phyloP scores from a whole-genome alignment of 306 rosid species.

The apple (Malus domestica) region DNA sequence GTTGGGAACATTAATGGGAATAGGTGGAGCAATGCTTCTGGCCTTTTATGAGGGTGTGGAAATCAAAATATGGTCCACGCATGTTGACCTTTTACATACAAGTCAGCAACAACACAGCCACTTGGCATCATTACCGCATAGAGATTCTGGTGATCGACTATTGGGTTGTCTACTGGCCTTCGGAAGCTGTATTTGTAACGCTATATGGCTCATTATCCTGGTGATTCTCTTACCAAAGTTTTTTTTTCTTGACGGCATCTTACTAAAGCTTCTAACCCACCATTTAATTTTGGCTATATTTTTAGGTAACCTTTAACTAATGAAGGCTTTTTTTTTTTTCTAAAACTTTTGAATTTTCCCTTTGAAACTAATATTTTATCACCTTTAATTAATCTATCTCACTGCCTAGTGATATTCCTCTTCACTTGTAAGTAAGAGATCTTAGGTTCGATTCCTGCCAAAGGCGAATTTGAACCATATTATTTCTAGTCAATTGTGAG shows the following conservation, averaged over 20 bases:
- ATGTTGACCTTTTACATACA: slow-evolving; percentile 39
- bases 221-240: slow-evolving; percentile 1
- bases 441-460: no score
- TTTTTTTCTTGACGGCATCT: no score
- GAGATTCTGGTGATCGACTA: not conserved
- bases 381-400: no score
- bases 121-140: not conserved
- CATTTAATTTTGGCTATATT: no score
- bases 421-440: no score
- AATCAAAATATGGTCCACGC: slow-evolving; percentile 46
- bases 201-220: slow-evolving; percentile 44
- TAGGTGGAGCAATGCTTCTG: slow-evolving; percentile 69
- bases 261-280: not conserved
- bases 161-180: slow-evolving; percentile 25
- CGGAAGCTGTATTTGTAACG: slow-evolving; percentile 16
- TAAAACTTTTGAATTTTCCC: no score
- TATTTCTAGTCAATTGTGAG: no score
- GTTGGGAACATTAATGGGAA: slow-evolving; percentile 50
- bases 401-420: no score
- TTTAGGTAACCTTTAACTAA: no score
- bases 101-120: not conserved
- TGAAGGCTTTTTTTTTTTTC: no score
- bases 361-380: no score
- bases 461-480: no score
- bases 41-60: slow-evolving; percentile 49